Evolutionary conservation across 208 protist genomes (phyloP).

Genomic region (Baffinella frigidus): DNA sequence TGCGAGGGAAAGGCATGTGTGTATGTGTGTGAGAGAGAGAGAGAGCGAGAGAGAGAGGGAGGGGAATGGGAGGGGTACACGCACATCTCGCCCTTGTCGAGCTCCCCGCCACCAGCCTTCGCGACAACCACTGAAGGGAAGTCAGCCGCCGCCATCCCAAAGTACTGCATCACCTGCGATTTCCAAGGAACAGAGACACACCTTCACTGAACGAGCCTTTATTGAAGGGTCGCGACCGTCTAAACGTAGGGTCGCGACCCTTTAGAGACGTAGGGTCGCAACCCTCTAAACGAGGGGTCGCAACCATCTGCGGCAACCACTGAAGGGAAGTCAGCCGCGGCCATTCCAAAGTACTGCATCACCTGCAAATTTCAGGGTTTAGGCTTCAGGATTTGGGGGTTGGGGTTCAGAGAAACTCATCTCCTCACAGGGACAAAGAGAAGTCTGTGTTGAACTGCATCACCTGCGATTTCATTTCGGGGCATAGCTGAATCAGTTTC

Average conservation of each 20-base stretch:
- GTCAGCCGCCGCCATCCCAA: conserved; percentile 13
- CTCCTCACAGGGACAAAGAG: background rate
- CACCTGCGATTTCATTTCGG: too few relatives aligned
- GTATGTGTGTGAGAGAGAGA: too few relatives aligned
- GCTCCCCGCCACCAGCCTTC: conserved; percentile 11
- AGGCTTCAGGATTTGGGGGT: too few relatives aligned
- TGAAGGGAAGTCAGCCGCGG: conserved; percentile 5
- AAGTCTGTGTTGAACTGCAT: background rate
- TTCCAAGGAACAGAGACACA: background rate
- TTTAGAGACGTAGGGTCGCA: background rate
- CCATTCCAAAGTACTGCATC: conserved; percentile 51
- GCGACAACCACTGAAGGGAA: conserved; percentile 44
- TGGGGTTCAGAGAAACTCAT: too few relatives aligned
- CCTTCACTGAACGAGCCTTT: background rate
- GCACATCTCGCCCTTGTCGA: conserved; percentile 58
- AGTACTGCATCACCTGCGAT: conserved; percentile 7
- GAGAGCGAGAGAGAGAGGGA: too few relatives aligned
- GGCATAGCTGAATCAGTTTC: too few relatives aligned
- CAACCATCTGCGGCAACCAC: conserved; percentile 21
- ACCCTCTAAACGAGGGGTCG: background rate
- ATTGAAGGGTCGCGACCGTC: background rate
- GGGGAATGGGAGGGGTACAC: too few relatives aligned
- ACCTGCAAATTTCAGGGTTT: background rate
- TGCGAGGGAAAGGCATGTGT: background rate
- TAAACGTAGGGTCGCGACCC: background rate